Percentiles rank a stretch among this genome's conserved stretches.
Evolutionary conservation across 2,329 filamentous ascomycete genomes (phyloP).

Genomic region (Talaromyces sp.): DNA sequence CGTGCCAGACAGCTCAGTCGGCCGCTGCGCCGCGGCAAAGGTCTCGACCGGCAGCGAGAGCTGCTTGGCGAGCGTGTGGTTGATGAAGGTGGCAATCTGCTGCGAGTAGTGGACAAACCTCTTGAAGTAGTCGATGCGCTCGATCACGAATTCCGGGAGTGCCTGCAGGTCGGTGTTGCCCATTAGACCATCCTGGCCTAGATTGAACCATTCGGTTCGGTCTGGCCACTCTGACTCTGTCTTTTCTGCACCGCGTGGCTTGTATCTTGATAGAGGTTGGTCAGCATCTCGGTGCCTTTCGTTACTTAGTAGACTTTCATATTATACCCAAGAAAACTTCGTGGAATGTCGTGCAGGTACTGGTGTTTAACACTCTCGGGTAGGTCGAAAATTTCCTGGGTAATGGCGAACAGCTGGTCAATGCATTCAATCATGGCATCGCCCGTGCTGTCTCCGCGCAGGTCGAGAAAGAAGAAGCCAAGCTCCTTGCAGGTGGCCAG

Average conservation of each 20-base stretch:
- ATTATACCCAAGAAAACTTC: not conserved
- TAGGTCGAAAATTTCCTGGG: not conserved
- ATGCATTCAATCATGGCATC: not conserved
- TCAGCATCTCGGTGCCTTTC: not conserved
- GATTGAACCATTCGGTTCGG: not conserved
- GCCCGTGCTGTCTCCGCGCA: not conserved
- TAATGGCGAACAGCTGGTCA: not conserved
- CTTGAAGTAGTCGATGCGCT: not conserved
- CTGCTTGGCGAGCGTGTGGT: not conserved
- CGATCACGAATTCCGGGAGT: not conserved
- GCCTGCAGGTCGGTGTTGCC: not conserved
- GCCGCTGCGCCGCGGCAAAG: not conserved
- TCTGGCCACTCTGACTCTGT: not conserved
- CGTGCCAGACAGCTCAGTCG: not conserved
- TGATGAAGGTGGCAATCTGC: not conserved
- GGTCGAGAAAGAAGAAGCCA: not conserved
- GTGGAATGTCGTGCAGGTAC: not conserved
- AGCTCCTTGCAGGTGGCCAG: not conserved
- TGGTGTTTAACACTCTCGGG: not conserved
- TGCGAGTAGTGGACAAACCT: not conserved
- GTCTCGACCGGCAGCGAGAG: not conserved
- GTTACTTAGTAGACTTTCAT: not conserved
- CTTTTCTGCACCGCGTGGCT: not conserved
- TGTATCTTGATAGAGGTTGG: not conserved
- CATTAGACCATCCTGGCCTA: not conserved